Evolutionary conservation across 2,329 filamentous ascomycete species (phyloP).

Genomic region (Aureobasidium leucospermi): DNA sequence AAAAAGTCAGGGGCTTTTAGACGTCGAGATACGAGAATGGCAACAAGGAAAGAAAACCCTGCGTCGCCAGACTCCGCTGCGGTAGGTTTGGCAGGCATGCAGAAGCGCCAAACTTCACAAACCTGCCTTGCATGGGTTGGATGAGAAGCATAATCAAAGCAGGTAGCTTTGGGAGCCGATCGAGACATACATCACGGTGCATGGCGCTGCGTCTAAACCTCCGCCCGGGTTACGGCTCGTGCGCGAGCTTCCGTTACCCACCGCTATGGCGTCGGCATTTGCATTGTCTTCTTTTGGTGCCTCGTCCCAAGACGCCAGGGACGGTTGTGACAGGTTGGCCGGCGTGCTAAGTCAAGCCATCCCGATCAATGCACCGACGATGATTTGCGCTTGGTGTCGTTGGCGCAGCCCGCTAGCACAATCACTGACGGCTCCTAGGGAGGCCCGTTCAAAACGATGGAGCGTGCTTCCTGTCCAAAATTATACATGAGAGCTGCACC

Average conservation of each 20-base stretch:
- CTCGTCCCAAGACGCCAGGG: constrained; percentile 14
- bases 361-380: constrained; percentile 13
- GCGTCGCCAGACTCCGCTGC: neutral
- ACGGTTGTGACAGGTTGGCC: constrained; percentile 15
- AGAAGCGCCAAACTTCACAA: constrained; percentile 1
- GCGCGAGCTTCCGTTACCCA: constrained; percentile 14
- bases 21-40: neutral
- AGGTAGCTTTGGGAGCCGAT: constrained; percentile 2
- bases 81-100: constrained; percentile 3
- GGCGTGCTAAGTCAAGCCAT: constrained; percentile 10
- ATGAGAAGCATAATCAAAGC: neutral
- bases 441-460: constrained; percentile 11
- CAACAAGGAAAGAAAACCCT: neutral
- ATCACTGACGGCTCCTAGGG: constrained; percentile 12
- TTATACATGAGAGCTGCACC: constrained; percentile 13
- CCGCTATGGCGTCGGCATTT: constrained; percentile 14
- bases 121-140: constrained; percentile 9
- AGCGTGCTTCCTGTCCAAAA: constrained; percentile 13
- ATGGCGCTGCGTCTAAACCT: constrained; percentile 12
- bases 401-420: constrained; percentile 14
- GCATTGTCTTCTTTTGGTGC: constrained; percentile 13
- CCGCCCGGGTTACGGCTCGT: constrained; percentile 12
- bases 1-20: constrained; percentile 7
- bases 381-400: constrained; percentile 12
- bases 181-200: constrained; percentile 12